Conservation (phyloP, 352 stramenopile species). For the Phytopythium vexans region DNA sequence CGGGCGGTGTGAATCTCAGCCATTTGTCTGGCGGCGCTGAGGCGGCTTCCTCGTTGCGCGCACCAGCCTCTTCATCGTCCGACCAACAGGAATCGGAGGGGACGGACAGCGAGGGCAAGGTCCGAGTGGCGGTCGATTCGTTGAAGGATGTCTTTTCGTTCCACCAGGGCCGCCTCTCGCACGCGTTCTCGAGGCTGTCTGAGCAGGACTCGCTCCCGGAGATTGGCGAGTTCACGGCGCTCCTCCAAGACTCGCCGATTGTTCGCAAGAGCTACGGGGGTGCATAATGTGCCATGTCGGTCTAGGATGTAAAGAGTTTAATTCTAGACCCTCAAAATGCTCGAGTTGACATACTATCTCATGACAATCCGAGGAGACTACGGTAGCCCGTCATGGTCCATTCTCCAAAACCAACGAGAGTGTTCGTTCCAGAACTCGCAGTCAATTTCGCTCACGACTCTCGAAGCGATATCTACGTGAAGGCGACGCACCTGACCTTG, state of each 20-base stretch:
- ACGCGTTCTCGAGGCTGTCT: conserved; percentile 26
- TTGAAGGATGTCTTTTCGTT: conserved; percentile 33
- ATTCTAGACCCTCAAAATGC: too few species aligned
- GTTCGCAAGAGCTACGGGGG: conserved; percentile 5
- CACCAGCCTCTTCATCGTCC: not conserved
- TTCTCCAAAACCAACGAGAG: too few species aligned
- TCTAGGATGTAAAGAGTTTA: too few species aligned
- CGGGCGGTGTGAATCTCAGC: conserved; percentile 42
- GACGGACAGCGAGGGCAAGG: not conserved
- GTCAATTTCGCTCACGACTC: too few species aligned
- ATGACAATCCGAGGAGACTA: too few species aligned
- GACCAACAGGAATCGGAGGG: not conserved
- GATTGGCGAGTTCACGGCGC: conserved; percentile 70
- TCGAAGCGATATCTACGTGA: too few species aligned
- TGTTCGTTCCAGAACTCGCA: too few species aligned
- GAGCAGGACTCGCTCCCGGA: conserved; percentile 57
- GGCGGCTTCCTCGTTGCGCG: not conserved
- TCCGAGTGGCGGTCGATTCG: not conserved
- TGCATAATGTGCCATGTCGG: too few species aligned
- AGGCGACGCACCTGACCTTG: too few species aligned
- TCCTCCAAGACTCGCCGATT: conserved; percentile 32
- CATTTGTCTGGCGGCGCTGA: conserved; percentile 4
- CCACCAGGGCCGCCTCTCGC: conserved; percentile 59
- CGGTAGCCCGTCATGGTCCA: too few species aligned
- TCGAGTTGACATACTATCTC: too few species aligned